Percentiles rank a stretch among this genome's conserved stretches.
These are phyloP conservation scores for Pseudopyrenochaeta lycopersici DNA, from an alignment of 2,329 filamentous ascomycete genomes.

Conservation along the genomic window DNA sequence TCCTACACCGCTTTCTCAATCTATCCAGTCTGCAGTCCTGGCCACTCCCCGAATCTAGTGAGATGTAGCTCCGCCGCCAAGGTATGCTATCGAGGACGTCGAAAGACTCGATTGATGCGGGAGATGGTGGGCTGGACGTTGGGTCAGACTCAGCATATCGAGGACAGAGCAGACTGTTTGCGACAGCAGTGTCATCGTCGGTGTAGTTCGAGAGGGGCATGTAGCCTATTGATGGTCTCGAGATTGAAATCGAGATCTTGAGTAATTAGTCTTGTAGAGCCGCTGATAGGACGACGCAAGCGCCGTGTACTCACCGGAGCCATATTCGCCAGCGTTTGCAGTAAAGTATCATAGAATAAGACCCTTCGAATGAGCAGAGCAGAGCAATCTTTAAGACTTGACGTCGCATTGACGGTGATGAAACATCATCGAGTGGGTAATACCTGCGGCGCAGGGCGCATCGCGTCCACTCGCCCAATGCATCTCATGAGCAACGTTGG, in stretches of 20 bases:
- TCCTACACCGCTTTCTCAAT: constrained; percentile 24
- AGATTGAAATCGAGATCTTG: constrained; percentile 26
- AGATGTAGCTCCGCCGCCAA: constrained; percentile 41
- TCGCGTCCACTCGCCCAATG: constrained; percentile 32
- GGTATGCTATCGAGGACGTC: constrained; percentile 44
- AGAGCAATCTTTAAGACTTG: constrained; percentile 19
- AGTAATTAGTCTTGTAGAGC: constrained; percentile 21
- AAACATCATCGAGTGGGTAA: constrained; percentile 32
- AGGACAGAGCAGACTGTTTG: constrained; percentile 40
- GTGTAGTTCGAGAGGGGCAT: constrained; percentile 37
- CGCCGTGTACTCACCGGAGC: constrained; percentile 35
- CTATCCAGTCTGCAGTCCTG: constrained; percentile 4
- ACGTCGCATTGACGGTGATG: constrained; percentile 29
- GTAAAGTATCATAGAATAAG: constrained; percentile 4
- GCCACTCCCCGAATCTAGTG: constrained; percentile 7
- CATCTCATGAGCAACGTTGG: constrained; percentile 15
- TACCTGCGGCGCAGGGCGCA: constrained; percentile 29
- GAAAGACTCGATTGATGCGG: constrained; percentile 45
- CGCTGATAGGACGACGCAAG: constrained; percentile 26
- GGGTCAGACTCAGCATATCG: constrained; percentile 44
- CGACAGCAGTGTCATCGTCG: constrained; percentile 31
- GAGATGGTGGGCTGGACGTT: constrained; percentile 44
- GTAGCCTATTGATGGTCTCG: constrained; percentile 30
- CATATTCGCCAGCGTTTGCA: constrained; percentile 24
- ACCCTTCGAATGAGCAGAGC: constrained; percentile 14